These are phyloP conservation scores for Raffaelea ambrosiae DNA, from an alignment of 2,329 filamentous ascomycete genomes.

Conservation along the genomic window DNA sequence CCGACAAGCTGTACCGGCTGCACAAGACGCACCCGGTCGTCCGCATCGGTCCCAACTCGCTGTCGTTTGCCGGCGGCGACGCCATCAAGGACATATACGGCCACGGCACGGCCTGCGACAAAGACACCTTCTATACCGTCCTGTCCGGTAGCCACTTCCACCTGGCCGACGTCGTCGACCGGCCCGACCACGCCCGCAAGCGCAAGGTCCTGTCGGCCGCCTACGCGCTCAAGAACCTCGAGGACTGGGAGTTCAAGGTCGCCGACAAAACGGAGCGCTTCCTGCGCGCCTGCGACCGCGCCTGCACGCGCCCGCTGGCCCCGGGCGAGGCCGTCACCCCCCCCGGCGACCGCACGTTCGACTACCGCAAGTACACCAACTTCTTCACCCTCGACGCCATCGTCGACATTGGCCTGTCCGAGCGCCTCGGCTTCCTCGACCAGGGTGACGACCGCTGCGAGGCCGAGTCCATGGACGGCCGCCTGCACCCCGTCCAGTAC, in stretches of 20 bases:
- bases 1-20: conserved; percentile 29
- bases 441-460: conserved; percentile 35
- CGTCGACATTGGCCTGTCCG: conserved; percentile 38
- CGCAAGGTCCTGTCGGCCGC: conserved; percentile 40
- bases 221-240: conserved; percentile 44
- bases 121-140: conserved; percentile 37
- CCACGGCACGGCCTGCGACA: conserved; percentile 40
- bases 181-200: conserved; percentile 41
- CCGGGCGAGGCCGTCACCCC: conserved; percentile 16
- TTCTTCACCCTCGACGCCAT: conserved; percentile 38
- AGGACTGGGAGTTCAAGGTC: conserved; percentile 46
- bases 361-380: conserved; percentile 40
- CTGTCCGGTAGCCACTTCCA: conserved; percentile 39
- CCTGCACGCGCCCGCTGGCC: conserved; percentile 28
- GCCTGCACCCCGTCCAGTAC: conserved; percentile 33
- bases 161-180: conserved; percentile 43
- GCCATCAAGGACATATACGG: conserved; percentile 43
- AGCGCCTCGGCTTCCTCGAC: conserved; percentile 35
- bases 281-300: conserved; percentile 32
- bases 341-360: conserved; percentile 33
- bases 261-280: conserved; percentile 39
- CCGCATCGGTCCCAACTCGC: conserved; percentile 34
- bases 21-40: conserved; percentile 37
- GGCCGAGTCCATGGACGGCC: conserved; percentile 35
- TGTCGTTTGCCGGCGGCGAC: conserved; percentile 30